Evolutionary conservation across 768 basidiomycete species (phyloP).

Genomic region (Serpula lacrymans): DNA sequence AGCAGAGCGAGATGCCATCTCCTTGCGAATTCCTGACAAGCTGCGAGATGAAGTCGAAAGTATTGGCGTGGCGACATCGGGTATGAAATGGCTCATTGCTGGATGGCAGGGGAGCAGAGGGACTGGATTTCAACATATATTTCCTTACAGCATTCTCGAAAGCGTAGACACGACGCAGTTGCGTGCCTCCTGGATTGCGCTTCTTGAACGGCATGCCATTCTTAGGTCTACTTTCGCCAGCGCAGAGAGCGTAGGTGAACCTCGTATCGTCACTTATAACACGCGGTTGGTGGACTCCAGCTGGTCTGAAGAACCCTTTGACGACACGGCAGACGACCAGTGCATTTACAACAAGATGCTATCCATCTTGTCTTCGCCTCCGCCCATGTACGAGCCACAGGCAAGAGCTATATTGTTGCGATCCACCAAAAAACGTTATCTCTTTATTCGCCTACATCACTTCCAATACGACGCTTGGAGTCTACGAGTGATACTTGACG

Average conservation of each 20-base stretch:
- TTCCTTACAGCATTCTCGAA: conserved; percentile 34
- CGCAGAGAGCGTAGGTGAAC: conserved; percentile 10
- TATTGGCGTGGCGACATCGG: conserved; percentile 21
- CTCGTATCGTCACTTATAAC: conserved; percentile 23
- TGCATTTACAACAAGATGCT: conserved; percentile 21
- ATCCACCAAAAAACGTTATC: conserved; percentile 10
- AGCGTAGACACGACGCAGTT: conserved; percentile 28
- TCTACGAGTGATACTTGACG: conserved; percentile 36
- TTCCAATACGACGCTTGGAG: conserved; percentile 52
- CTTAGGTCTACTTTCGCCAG: conserved; percentile 41
- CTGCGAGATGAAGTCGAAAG: conserved; percentile 11
- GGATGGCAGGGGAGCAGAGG: conserved; percentile 42
- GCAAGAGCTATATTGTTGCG: conserved; percentile 18
- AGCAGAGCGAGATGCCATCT: conserved; percentile 12
- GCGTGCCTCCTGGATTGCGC: conserved; percentile 33
- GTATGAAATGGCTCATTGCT: conserved; percentile 36
- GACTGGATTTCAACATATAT: conserved; percentile 41
- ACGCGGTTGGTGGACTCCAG: conserved; percentile 7
- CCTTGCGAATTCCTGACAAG: conserved; percentile 12
- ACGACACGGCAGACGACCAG: conserved; percentile 5
- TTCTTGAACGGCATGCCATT: conserved; percentile 35
- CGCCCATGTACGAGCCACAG: conserved; percentile 16
- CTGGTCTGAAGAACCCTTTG: conserved; percentile 7
- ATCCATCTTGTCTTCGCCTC: conserved; percentile 16
- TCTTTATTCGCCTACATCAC: conserved; percentile 40